Evolutionary conservation across 441 rosid species (phyloP).

Genomic region (Manihot esculenta): DNA sequence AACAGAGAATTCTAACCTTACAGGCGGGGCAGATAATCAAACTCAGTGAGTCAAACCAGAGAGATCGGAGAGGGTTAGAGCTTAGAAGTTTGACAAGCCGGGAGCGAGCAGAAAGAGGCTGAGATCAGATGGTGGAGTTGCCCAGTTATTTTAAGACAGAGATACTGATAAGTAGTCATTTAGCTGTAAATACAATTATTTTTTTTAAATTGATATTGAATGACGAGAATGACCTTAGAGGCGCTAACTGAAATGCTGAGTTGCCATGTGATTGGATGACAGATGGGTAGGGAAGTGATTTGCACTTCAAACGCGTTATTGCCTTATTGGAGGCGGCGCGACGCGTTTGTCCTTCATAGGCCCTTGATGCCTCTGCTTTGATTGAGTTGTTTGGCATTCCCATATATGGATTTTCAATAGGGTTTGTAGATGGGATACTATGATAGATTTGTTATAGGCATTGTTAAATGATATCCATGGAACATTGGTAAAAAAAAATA

Average conservation of each 20-base stretch:
- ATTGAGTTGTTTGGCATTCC: background rate
- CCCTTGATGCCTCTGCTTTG: background rate
- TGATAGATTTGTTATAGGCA: too few relatives aligned
- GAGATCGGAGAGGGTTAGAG: background rate
- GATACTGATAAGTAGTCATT: too few relatives aligned
- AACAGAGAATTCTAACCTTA: background rate
- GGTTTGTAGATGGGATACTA: too few relatives aligned
- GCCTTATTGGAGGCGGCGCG: background rate
- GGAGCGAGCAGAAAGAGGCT: background rate
- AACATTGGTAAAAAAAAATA: too few relatives aligned
- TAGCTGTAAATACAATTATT: too few relatives aligned
- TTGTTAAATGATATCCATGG: too few relatives aligned
- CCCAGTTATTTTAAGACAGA: background rate
- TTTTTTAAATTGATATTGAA: background rate
- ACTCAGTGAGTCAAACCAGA: background rate
- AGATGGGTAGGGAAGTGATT: background rate
- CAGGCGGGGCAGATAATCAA: background rate
- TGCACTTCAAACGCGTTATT: conserved; percentile 1
- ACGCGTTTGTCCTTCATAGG: conserved; percentile 10
- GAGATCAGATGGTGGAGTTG: background rate
- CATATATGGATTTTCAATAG: too few relatives aligned
- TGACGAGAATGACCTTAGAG: conserved; percentile 6
- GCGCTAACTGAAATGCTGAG: background rate
- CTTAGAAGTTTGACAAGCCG: background rate
- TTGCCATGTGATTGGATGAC: conserved; percentile 14